A percentile compares a stretch with the other conserved stretches of the same genome.
These are phyloP conservation scores for Hura crepitans DNA, from an alignment of 441 rosid species.

Conservation along the genomic window DNA sequence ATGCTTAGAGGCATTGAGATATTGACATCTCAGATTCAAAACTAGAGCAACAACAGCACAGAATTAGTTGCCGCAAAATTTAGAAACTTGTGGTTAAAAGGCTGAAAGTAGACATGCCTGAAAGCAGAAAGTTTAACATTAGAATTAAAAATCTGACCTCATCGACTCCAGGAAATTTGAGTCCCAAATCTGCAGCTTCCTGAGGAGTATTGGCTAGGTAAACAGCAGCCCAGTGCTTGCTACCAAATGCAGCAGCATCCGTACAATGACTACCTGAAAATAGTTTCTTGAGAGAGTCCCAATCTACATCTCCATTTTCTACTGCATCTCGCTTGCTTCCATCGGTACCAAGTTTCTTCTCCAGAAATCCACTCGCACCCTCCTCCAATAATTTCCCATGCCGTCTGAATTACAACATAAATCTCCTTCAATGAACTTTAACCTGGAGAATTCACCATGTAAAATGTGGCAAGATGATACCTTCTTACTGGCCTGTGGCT, in stretches of 20 bases:
- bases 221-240: conserved; percentile 93
- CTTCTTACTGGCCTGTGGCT: conserved; percentile 79
- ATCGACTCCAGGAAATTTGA: conserved; percentile 91
- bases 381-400: conserved; percentile 96
- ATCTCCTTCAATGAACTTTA: conserved; percentile 26
- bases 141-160: conserved; percentile 56
- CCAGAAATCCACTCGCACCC: conserved; percentile 98
- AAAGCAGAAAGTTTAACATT: conserved; percentile 20
- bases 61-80: neutral
- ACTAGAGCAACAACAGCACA: neutral
- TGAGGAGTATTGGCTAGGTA: conserved; percentile 98
- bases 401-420: conserved; percentile 48
- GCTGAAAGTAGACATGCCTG: conserved; percentile 13
- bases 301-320: conserved; percentile 55
- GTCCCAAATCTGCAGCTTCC: conserved; percentile 95
- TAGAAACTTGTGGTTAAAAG: neutral
- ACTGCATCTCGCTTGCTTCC: conserved; percentile 41
- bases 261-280: conserved; percentile 47
- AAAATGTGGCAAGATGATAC: conserved; percentile 40
- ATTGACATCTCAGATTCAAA: conserved; percentile 1
- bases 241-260: conserved; percentile 61
- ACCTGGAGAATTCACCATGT: conserved; percentile 18
- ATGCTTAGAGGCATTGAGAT: neutral
- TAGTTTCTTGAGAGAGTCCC: conserved; percentile 71
- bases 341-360: conserved; percentile 56